Conservation (phyloP, 768 basidiomycete genomes). For the Naganishia friedmannii region DNA sequence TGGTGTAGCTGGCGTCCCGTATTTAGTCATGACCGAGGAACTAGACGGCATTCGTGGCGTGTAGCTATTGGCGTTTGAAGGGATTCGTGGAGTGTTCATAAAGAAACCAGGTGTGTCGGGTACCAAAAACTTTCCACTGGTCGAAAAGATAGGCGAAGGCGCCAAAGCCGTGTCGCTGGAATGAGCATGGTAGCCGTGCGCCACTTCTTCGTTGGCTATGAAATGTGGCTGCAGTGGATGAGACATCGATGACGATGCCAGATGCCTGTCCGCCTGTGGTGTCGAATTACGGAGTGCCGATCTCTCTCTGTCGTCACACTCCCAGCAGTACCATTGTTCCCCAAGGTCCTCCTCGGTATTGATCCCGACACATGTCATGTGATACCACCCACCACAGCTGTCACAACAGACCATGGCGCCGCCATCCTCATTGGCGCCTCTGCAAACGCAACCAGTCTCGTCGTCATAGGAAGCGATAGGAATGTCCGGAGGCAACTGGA, state of each 20-base stretch:
- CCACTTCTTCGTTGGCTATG: conserved; percentile 17
- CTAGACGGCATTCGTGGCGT: conserved; percentile 28
- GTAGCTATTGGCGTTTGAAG: conserved; percentile 16
- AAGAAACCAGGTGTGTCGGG: conserved; percentile 25
- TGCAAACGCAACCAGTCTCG: conserved; percentile 30
- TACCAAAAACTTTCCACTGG: conserved; percentile 22
- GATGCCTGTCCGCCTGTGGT: neutral
- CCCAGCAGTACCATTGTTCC: conserved; percentile 30
- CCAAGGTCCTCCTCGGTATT: conserved; percentile 30
- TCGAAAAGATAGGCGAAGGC: conserved; percentile 32
- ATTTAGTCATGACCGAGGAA: conserved; percentile 2
- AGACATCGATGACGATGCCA: conserved; percentile 3
- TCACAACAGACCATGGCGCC: conserved; percentile 34
- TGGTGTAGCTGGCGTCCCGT: conserved; percentile 29
- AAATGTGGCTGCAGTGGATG: conserved; percentile 16
- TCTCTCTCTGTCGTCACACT: conserved; percentile 1
- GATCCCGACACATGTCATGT: conserved; percentile 31
- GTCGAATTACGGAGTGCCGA: neutral
- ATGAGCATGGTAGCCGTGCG: conserved; percentile 27
- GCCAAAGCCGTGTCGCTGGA: conserved; percentile 29
- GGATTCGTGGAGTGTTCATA: conserved; percentile 15
- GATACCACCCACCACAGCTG: conserved; percentile 30
- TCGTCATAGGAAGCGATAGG: conserved; percentile 27
- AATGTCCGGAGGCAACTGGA: conserved; percentile 5
- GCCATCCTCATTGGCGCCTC: conserved; percentile 28